Conservation (phyloP, 495 filamentous ascomycete genomes). For the Penicillium macrosclerotiorum region DNA sequence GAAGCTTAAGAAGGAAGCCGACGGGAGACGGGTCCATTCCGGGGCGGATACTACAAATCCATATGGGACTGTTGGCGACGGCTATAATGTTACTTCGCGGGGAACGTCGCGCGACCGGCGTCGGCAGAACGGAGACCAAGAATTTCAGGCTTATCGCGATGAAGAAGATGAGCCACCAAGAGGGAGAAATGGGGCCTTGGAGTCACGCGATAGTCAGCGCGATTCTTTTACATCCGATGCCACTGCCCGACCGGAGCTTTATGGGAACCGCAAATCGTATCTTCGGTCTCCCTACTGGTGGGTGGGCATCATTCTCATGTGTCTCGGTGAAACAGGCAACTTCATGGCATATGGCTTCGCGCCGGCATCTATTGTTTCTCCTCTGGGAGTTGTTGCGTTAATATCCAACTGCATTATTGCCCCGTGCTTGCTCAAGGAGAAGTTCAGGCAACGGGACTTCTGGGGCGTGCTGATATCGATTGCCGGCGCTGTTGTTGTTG, state of each 20-base stretch:
- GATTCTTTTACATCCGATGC: slow-evolving; percentile 41
- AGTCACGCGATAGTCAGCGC: slow-evolving; percentile 19
- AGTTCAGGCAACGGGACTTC: slow-evolving; percentile 79
- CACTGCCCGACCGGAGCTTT: slow-evolving; percentile 33
- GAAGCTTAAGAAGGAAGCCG: slow-evolving; percentile 35
- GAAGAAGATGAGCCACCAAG: slow-evolving; percentile 15
- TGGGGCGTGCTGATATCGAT: slow-evolving; percentile 85
- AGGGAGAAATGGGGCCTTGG: slow-evolving; percentile 11
- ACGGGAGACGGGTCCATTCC: slow-evolving; percentile 25
- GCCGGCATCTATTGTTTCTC: slow-evolving; percentile 97
- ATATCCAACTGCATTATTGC: slow-evolving; percentile 97
- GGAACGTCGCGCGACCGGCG: slow-evolving; percentile 8
- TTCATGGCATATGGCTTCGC: slow-evolving; percentile 98
- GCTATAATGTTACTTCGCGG: not conserved
- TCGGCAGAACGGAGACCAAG: slow-evolving; percentile 2
- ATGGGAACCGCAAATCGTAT: slow-evolving; percentile 59
- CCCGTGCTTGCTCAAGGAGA: slow-evolving; percentile 86
- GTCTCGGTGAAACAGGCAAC: slow-evolving; percentile 89
- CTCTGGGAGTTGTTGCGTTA: slow-evolving; percentile 89
- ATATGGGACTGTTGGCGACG: slow-evolving; percentile 34
- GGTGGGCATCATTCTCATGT: slow-evolving; percentile 87
- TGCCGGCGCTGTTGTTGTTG: slow-evolving; percentile 85
- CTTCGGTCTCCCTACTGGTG: slow-evolving; percentile 94
- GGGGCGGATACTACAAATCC: slow-evolving; percentile 14
- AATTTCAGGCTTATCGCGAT: slow-evolving; percentile 31